Base-by-base conservation (phyloP, 1,139 yeast species). In the Suhomyces kunorum region DNA sequence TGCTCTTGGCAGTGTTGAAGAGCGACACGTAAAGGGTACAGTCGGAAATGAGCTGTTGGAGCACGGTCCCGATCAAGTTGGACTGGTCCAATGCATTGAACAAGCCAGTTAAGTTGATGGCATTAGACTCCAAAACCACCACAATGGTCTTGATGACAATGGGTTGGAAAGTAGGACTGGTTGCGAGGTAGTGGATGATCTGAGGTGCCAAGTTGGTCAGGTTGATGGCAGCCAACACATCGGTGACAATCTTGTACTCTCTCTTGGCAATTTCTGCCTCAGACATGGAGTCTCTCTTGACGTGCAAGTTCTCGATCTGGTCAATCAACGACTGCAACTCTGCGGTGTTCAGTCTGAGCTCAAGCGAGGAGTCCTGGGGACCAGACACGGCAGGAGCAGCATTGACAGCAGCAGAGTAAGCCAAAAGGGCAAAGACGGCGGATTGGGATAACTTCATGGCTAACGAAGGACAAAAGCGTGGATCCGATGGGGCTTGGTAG, bases 51-150 rank as follows among this genome's bases (percentile, higher is more conserved):
- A 71, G 64, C 36, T 68, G 69, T 44, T 66, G 61, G 30, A 68
- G 50, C 20, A 68, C 71, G 16, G 59, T 58, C 14, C 59, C 63
- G 28, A 70, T 59, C 49, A 71, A 65, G 37, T 64, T 64, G 17
- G 74, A 66, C 45, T 66, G 56, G 45, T 66, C 72, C 53, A 71
- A 66, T 22, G 71, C 71, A 32, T 58, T 47, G 49, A 71, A 66
- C 39, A 71, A 54, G 11, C 68, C 48, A 27, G 64, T 56, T 53
- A 64, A 57, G 47, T 65, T 58, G 40, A 67, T 51, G 15, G 57
- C 42, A 32, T 71, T 71, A 33, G 68, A 57, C 48, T 64, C 59
- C 45, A 64, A 56, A 11, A 66, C 66, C 13, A 61, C 46, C 25
- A 65, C 62, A 42, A 65, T 54, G 17, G 66, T 62, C 12, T 56